Evolutionary conservation across 192 early-diverging fungal genomes (phyloP).

Genomic region (Gryganskiella cystojenkinii): DNA sequence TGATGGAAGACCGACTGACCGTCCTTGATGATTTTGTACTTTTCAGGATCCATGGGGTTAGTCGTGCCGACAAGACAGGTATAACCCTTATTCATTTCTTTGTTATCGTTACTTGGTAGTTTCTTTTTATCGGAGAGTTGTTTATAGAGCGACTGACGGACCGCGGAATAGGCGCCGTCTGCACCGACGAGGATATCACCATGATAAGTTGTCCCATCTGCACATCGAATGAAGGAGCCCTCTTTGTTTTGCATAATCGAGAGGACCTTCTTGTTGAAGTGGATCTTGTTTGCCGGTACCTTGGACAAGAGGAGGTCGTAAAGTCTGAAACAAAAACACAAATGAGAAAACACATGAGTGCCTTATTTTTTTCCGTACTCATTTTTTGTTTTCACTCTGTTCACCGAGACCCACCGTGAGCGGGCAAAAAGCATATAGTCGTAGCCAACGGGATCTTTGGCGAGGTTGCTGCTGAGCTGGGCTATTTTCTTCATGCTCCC

Average conservation of each 20-base stretch:
- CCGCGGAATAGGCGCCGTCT: conserved; percentile 14
- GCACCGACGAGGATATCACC: conserved; percentile 31
- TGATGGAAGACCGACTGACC: background rate
- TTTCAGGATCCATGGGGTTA: conserved; percentile 17
- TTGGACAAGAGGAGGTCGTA: conserved; percentile 5
- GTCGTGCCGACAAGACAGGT: conserved; percentile 14
- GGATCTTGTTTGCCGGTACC: conserved; percentile 18
- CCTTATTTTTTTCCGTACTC: too few relatives aligned
- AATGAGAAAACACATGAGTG: background rate
- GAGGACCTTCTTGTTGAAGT: conserved; percentile 6
- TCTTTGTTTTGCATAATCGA: conserved; percentile 7
- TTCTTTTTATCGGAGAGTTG: background rate
- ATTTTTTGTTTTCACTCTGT: too few relatives aligned
- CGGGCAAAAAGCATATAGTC: too few relatives aligned
- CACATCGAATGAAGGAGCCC: background rate
- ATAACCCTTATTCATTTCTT: background rate
- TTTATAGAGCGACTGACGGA: conserved; percentile 12
- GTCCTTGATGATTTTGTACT: conserved; percentile 4
- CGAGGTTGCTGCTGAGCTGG: too few relatives aligned
- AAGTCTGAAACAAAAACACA: conserved; percentile 8
- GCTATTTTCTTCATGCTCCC: background rate
- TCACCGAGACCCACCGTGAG: too few relatives aligned
- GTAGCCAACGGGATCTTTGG: too few relatives aligned
- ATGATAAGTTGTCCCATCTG: conserved; percentile 13
- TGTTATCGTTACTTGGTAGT: background rate